Percentiles rank a stretch among this genome's conserved stretches.
Conservation (phyloP, 768 basidiomycete species). For the Pisolithus marmoratus region DNA sequence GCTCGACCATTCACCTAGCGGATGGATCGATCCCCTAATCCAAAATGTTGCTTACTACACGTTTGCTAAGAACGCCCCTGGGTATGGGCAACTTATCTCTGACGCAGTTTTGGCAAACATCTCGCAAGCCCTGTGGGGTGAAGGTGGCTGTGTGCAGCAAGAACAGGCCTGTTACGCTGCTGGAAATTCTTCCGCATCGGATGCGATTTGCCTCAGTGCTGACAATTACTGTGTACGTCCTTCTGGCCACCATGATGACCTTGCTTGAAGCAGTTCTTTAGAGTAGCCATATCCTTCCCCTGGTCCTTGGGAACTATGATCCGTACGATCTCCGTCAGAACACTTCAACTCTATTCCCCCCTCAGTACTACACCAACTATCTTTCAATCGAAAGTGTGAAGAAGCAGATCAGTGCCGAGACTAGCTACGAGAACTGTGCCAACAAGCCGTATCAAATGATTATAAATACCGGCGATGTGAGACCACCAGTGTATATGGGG, state of each 20-base stretch:
- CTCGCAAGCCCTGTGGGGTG: slow-evolving; percentile 41
- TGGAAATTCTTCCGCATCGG: slow-evolving; percentile 38
- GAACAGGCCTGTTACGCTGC: slow-evolving; percentile 54
- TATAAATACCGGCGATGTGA: slow-evolving; percentile 51
- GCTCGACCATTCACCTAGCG: slow-evolving; percentile 30
- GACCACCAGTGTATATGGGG: slow-evolving; percentile 8
- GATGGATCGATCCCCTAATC: slow-evolving; percentile 61
- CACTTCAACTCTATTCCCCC: slow-evolving; percentile 46
- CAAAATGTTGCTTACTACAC: slow-evolving; percentile 56
- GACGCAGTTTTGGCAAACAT: slow-evolving; percentile 39
- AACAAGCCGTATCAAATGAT: slow-evolving; percentile 39
- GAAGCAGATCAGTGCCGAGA: slow-evolving; percentile 49
- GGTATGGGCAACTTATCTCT: slow-evolving; percentile 57
- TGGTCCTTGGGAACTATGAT: slow-evolving; percentile 50
- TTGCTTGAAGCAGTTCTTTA: slow-evolving; percentile 13
- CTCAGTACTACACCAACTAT: slow-evolving; percentile 48
- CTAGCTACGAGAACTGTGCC: slow-evolving; percentile 44
- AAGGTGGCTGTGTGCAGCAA: slow-evolving; percentile 49
- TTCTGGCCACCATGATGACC: neutral
- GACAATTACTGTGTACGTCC: slow-evolving; percentile 51
- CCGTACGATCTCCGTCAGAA: slow-evolving; percentile 55
- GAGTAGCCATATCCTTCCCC: slow-evolving; percentile 42
- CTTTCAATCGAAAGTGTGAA: slow-evolving; percentile 32
- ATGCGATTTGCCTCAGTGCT: slow-evolving; percentile 44
- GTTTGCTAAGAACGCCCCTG: slow-evolving; percentile 58